Evolutionary conservation across 176 grass and related monocot species (phyloP).

Genomic region (Canna indica): DNA sequence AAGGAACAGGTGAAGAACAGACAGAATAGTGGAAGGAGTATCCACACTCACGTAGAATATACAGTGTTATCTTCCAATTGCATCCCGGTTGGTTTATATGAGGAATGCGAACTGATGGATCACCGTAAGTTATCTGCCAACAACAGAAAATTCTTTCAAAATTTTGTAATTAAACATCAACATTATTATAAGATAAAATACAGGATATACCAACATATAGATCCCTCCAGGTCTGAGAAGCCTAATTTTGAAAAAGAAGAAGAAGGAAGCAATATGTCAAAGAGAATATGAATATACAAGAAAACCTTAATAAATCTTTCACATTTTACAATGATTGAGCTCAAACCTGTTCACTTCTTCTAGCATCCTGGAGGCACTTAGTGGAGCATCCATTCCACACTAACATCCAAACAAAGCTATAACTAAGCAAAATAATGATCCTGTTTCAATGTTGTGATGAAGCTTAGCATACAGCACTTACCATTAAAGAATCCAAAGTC

Average conservation of each 20-base stretch:
- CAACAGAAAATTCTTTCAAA: conserved; percentile 14
- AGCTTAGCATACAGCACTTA: conserved; percentile 39
- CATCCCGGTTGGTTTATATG: conserved; percentile 47
- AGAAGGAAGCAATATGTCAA: conserved; percentile 11
- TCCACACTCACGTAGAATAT: conserved; percentile 44
- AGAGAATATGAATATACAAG: neutral
- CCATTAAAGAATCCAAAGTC: conserved; percentile 92
- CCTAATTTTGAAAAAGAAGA: conserved; percentile 29
- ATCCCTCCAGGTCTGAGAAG: conserved; percentile 55
- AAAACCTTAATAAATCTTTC: conserved; percentile 1
- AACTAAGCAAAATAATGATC: conserved; percentile 15
- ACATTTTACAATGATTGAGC: neutral
- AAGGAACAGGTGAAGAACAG: neutral
- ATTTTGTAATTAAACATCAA: neutral
- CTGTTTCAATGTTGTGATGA: conserved; percentile 9
- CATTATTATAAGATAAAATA: neutral
- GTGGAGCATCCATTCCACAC: conserved; percentile 70
- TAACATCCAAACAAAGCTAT: conserved; percentile 24
- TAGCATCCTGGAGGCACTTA: conserved; percentile 65
- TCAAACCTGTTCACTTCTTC: conserved; percentile 66
- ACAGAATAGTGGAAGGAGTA: conserved; percentile 5
- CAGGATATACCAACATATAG: conserved; percentile 70
- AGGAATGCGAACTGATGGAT: conserved; percentile 52
- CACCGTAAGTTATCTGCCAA: conserved; percentile 88
- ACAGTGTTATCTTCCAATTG: conserved; percentile 40